A percentile compares a stretch with the other conserved stretches of the same genome.
Evolutionary conservation across 116 monocot species (phyloP).

Genomic region (Posidonia oceanica): DNA sequence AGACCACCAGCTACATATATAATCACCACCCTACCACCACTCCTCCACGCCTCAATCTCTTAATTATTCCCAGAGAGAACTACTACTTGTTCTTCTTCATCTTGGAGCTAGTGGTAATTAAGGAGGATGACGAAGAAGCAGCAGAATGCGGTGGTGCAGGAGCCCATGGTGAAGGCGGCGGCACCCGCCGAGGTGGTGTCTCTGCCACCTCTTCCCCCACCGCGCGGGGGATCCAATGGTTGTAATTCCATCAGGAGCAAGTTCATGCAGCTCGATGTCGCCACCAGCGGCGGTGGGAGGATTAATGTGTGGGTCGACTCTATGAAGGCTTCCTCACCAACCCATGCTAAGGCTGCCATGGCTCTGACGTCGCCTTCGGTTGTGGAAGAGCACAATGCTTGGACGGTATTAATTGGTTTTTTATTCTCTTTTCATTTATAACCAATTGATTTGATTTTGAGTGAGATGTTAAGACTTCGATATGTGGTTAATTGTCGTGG

Average conservation of each 20-base stretch:
- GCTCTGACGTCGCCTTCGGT: background rate
- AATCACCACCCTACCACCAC: no score
- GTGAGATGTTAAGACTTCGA: background rate
- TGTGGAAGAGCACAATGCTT: constrained; percentile 18
- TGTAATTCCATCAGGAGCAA: constrained; percentile 13
- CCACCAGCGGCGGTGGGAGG: constrained; percentile 2
- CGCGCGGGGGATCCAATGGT: constrained; percentile 4
- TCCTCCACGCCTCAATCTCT: no score
- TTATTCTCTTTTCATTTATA: no score
- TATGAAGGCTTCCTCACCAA: constrained; percentile 72
- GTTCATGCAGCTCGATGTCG: constrained; percentile 19
- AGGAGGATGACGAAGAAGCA: constrained; percentile 7
- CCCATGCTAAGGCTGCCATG: constrained; percentile 31
- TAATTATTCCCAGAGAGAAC: no score
- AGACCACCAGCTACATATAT: no score
- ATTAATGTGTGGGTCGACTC: constrained; percentile 38
- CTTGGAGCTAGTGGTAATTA: background rate
- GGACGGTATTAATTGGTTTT: constrained; percentile 20
- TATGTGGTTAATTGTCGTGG: background rate
- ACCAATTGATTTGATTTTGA: no score
- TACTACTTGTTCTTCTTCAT: background rate
- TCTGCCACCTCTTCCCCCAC: constrained; percentile 20
- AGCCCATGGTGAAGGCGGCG: constrained; percentile 5
- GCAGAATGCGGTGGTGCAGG: constrained; percentile 16
- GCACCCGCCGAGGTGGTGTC: no score